Percentiles rank a stretch among this genome's conserved stretches.
Conservation (phyloP, 768 basidiomycete genomes). For the Russula olivacea region DNA sequence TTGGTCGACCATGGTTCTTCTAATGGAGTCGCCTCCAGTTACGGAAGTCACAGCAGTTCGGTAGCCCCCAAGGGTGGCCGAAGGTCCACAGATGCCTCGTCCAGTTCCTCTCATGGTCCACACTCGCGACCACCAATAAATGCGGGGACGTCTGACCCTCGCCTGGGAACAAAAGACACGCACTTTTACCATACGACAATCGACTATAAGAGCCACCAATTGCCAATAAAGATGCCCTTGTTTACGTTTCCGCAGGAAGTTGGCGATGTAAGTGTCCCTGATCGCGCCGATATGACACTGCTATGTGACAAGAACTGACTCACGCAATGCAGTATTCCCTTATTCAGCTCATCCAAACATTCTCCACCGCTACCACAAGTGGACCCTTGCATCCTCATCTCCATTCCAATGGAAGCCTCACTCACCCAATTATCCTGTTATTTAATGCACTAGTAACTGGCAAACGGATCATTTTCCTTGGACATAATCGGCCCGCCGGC, state of each 20-base stretch:
- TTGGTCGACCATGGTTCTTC: conserved; percentile 36
- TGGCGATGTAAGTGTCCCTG: conserved; percentile 70
- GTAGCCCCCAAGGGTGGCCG: conserved; percentile 48
- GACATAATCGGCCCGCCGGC: conserved; percentile 83
- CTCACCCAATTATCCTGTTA: conserved; percentile 90
- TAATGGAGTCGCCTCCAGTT: conserved; percentile 28
- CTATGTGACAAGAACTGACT: neutral
- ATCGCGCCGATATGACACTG: neutral
- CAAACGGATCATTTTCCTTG: conserved; percentile 94
- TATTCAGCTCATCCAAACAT: conserved; percentile 83
- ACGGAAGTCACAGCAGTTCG: conserved; percentile 42
- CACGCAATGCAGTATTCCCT: conserved; percentile 68
- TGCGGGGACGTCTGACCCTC: conserved; percentile 40
- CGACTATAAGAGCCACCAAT: conserved; percentile 70
- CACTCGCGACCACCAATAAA: conserved; percentile 31
- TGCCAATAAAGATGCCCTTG: conserved; percentile 90
- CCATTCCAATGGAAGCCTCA: conserved; percentile 84
- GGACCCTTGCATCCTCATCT: conserved; percentile 87
- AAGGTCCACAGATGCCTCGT: conserved; percentile 68
- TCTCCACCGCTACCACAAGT: conserved; percentile 57
- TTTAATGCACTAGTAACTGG: conserved; percentile 95
- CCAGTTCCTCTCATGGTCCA: conserved; percentile 54
- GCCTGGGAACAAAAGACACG: conserved; percentile 67
- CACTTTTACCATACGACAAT: conserved; percentile 89
- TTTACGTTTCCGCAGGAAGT: conserved; percentile 91